Base-by-base conservation (phyloP, 768 basidiomycete genomes). In the Trametes maxima region DNA sequence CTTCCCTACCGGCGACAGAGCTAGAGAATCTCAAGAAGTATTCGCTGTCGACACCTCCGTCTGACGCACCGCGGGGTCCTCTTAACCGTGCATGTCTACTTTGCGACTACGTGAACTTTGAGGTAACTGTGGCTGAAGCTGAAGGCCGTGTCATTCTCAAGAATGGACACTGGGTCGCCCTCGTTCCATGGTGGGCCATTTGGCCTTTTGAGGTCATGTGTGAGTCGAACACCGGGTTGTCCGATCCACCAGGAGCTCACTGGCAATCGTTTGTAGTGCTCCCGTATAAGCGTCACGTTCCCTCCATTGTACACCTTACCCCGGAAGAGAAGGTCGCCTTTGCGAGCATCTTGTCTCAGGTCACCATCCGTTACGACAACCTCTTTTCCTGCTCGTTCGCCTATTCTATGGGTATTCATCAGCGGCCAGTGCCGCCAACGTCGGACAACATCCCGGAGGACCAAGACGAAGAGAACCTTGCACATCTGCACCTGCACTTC, bases 331-430 rank as follows among this genome's bases (percentile, higher is more conserved):
- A 80, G 65, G 55, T 64, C 0, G 75, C 87, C 10, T 83, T 92
- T 37, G 90, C 94, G 0, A 76, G 85, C 35, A 80, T 89, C n/a
- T 69, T 96, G 19, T 85, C 84, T 39, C 74, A 75, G 3, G 70
- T 90, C 28, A 87, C 88, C 7, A 82, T 80, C 56, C 83, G 84
- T 53, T 92, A 90, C 65, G 91, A 90, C 68, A 91, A 89, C 68
- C 75, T 94, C 33, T 94, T 94, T 71, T 82, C 81, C 6, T 94
- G 91, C 71, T 89, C 92, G 0, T 97, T 96, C 74, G 89, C 92
- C 0, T 97, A 96, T 72, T 94, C 92, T 7, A 95, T 96, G 92
- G 95, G 95, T 37, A 83, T 96, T 48, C 95, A 96, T 70, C 95
- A 97, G 72, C 82, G 88, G 1, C 90, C 93, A 5, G 69, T 84